Conservation (phyloP, 805 yeast genomes). For the Torulaspora microellipsoides region DNA sequence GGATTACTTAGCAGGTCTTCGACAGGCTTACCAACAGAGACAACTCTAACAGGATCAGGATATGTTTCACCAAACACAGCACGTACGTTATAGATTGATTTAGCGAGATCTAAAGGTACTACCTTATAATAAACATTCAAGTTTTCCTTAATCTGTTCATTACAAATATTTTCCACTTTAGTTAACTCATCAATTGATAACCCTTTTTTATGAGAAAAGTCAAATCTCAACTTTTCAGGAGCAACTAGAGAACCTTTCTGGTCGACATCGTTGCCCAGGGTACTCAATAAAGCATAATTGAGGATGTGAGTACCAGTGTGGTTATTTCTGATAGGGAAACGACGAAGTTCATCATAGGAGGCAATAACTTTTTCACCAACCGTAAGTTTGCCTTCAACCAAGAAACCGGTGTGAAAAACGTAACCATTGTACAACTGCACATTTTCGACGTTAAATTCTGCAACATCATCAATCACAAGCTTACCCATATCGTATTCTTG, state of each 20-base stretch:
- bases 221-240: conserved; percentile 92
- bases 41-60: conserved; percentile 98
- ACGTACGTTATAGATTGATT: conserved; percentile 75
- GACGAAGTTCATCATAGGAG: conserved; percentile 85
- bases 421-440: conserved; percentile 93
- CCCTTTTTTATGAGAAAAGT: conserved; percentile 90
- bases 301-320: conserved; percentile 98
- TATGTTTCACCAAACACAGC: conserved; percentile 99
- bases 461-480: conserved; percentile 77
- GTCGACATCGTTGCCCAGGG: conserved; percentile 81
- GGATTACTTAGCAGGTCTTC: conserved; percentile 75
- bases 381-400: conserved; percentile 69
- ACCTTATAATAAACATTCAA: conserved; percentile 76
- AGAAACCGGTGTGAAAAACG: conserved; percentile 87
- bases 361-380: conserved; percentile 74
- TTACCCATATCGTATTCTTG: conserved; percentile 96
- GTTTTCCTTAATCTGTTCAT: conserved; percentile 66
- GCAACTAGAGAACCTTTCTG: conserved; percentile 97
- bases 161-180: conserved; percentile 70
- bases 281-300: conserved; percentile 81
- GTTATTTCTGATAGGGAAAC: conserved; percentile 95
- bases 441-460: conserved; percentile 86
- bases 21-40: conserved; percentile 88
- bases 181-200: conserved; percentile 65
- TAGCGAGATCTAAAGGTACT: conserved; percentile 70